Percentiles rank a stretch among this genome's conserved stretches.
phyloP scores from a whole-genome alignment of 371 early-diverging fungal species.

The Rhizopus stolonifer region DNA sequence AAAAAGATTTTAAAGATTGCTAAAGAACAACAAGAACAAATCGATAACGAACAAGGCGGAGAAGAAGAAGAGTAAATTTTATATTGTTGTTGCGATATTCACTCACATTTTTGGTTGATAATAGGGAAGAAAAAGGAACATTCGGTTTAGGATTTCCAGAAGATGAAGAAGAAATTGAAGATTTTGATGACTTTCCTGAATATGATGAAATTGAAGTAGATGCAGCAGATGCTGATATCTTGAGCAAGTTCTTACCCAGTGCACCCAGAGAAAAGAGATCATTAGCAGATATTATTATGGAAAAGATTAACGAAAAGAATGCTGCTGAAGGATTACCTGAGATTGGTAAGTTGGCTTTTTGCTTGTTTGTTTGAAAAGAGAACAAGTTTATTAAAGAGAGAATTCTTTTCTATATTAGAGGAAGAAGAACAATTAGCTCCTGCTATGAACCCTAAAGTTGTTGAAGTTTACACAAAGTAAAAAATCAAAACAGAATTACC shows the following conservation, averaged over 20 bases:
- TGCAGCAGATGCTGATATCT: slow-evolving; percentile 71
- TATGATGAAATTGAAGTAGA: slow-evolving; percentile 67
- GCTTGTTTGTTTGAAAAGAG: too few relatives aligned
- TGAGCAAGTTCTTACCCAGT: slow-evolving; percentile 86
- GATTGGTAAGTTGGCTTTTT: slow-evolving; percentile 23
- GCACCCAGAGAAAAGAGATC: slow-evolving; percentile 82
- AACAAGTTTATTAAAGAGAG: too few relatives aligned
- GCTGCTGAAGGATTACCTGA: slow-evolving; percentile 37
- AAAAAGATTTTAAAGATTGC: slow-evolving; percentile 75
- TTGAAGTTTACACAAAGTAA: slow-evolving; percentile 93
- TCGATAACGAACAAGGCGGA: slow-evolving; percentile 66
- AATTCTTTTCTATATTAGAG: too few relatives aligned
- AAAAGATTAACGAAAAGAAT: slow-evolving; percentile 83
- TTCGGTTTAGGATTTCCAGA: slow-evolving; percentile 44
- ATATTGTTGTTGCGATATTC: background rate
- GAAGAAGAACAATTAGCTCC: slow-evolving; percentile 48
- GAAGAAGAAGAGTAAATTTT: slow-evolving; percentile 26
- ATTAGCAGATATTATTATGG: slow-evolving; percentile 93
- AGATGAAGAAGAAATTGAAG: slow-evolving; percentile 56
- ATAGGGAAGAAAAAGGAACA: slow-evolving; percentile 13
- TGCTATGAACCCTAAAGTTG: slow-evolving; percentile 83
- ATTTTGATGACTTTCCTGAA: slow-evolving; percentile 57
- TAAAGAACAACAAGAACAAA: slow-evolving; percentile 88
- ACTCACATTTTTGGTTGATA: background rate
- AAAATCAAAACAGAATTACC: background rate